Evolutionary conservation across 441 rosid genomes (phyloP), one percentile per base, ranked within the genome.

Genomic region (Omphalea diandra): DNA sequence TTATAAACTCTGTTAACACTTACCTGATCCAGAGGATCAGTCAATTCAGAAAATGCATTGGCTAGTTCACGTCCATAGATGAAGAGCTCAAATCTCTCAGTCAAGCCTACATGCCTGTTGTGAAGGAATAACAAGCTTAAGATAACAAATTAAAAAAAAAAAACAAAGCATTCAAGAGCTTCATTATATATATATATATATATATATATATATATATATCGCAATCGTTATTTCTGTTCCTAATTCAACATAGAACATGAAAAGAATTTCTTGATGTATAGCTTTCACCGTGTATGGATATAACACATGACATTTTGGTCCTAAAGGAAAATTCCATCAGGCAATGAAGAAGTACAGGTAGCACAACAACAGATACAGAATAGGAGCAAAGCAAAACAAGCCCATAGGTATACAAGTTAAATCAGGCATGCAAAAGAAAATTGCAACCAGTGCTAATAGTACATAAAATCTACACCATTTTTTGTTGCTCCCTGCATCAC

Each of bases 21-120:
- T 83, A 89, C 98, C 96, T 94, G 97, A 74, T 94, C 99, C 78
- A 85, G 56, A 9, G 98, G 99, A 85, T 94, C 99, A 53, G 97
- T 94, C 77, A 90, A 77, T 80, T 92, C 99, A 57, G 96, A 92
- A 73, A 94, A 94, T 77, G 97, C 99, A 70, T 94, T 94, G 63
- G 98, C 99, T 82, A 92, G 76, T 82, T 94, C 99, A 52, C 96
- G 96, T 64, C 99, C 97, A 33, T 96, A 90, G 14, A 94, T 88
- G 82, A 94, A 94, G 71, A 92, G 94, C 80, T 94, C 97, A 75
- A 94, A 94, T 83, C 98, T 89, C 84, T 92, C 99, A 24, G 96
- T 88, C 87, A 92, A 85, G 75, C 92, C 84, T 74, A 73, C 73
- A 69, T 64, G 77, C 71, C 97, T 92, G 73, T 64, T 68, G 55